Base-by-base conservation (phyloP, 768 basidiomycete genomes). In the Pholiota molesta region DNA sequence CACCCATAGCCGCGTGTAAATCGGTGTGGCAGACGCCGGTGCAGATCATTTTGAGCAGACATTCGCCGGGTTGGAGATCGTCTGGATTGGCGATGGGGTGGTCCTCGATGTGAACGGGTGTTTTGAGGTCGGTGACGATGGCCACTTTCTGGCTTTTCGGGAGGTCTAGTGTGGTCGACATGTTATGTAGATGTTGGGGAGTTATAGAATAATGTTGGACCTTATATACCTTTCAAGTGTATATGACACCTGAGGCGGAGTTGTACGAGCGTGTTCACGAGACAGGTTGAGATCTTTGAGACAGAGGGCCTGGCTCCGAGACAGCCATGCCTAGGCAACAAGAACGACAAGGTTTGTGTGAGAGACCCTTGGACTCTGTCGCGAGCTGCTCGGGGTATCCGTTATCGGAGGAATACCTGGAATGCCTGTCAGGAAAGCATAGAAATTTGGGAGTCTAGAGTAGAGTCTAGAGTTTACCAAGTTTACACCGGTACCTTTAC, bases 1-100 rank as follows among this genome's bases (percentile, higher is more conserved):
- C 94, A 47, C 84, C 86, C 40, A 83, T 74, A 39, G 84, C 84
- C 28, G 88, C 88, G 68, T 94, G 93, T 14, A 92, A 81, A 69
- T 94, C 93, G 3, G 90, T 91, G 70, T 94, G 92, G 75, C 93
- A 94, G n/a, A 94, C 91, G 59, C 92, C 92, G 6, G 89, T 87
- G 76, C 85, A 88, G 37, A 82, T 80, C 69, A 94, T 79, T 74
- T 90, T 88, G 73, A 94, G 79, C 65, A 94, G 86, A 69, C 88
- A 90, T 74, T 92, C 87, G 51, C 87, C 88, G 0, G 87, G 87
- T 0, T 73, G 75, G 70, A 91, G 88, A 3, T 87, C 78, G 17
- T 78, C 74, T 9, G 81, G 81, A 51, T 78, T 76, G 57, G 74
- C 82, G 65, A 91, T 87, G n/a, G 85, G 88, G 60, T 81, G 70